These are phyloP conservation scores for Chaetomiaceae sp. DNA, from an alignment of 2,329 filamentous ascomycete genomes.

Conservation along the genomic window DNA sequence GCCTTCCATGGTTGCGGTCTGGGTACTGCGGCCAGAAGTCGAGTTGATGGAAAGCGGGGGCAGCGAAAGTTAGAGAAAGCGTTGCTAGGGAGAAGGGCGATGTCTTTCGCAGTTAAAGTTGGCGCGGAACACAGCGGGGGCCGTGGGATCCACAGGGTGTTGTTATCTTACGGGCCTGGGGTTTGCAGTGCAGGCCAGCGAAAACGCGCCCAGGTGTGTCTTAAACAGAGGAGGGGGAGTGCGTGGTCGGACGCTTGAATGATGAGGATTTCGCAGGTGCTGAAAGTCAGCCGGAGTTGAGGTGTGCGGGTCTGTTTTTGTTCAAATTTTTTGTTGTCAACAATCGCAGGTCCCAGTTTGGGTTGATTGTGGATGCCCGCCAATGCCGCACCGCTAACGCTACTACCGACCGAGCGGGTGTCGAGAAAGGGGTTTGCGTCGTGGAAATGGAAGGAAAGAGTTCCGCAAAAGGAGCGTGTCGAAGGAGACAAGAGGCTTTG, in stretches of 20 bases:
- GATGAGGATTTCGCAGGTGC: slow-evolving; percentile 4
- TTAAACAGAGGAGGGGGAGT: not conserved
- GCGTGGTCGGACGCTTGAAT: not conserved
- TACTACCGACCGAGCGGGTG: not conserved
- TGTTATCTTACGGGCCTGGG: slow-evolving; percentile 16
- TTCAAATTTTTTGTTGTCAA: slow-evolving; percentile 29
- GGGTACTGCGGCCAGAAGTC: slow-evolving; percentile 19
- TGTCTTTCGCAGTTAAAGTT: slow-evolving; percentile 27
- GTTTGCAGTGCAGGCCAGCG: slow-evolving; percentile 6
- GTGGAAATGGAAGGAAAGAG: slow-evolving; percentile 2
- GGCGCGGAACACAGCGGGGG: slow-evolving; percentile 29
- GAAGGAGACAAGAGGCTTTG: slow-evolving; percentile 16
- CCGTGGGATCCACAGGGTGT: slow-evolving; percentile 25
- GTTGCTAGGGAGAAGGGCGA: slow-evolving; percentile 27
- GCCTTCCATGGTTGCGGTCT: slow-evolving; percentile 54
- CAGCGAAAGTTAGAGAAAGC: slow-evolving; percentile 19
- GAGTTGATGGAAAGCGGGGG: slow-evolving; percentile 27
- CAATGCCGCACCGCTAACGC: slow-evolving; percentile 25
- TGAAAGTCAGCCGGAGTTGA: slow-evolving; percentile 7
- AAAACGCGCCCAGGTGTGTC: slow-evolving; percentile 3
- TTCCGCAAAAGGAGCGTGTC: slow-evolving; percentile 21
- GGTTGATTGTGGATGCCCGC: slow-evolving; percentile 23
- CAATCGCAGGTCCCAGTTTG: slow-evolving; percentile 24
- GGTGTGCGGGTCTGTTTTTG: slow-evolving; percentile 24
- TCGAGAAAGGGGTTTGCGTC: not conserved